Conservation (phyloP, 768 basidiomycete genomes). For the Pulveroboletus sp. region DNA sequence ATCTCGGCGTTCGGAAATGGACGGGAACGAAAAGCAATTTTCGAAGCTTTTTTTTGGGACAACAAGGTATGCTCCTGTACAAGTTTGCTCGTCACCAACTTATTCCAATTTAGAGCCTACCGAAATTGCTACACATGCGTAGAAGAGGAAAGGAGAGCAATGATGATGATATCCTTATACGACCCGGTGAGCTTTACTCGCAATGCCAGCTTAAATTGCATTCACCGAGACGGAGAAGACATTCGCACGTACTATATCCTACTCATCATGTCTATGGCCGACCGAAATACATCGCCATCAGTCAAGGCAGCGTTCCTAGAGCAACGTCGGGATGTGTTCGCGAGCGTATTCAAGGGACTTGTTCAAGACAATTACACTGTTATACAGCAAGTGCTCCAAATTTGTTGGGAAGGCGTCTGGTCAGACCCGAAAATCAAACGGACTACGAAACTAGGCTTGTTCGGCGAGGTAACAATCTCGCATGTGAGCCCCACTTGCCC, state of each 20-base stretch:
- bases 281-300: constrained; percentile 40
- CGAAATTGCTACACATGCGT: constrained; percentile 68
- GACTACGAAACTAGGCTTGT: constrained; percentile 66
- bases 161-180: constrained; percentile 37
- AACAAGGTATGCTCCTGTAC: constrained; percentile 18
- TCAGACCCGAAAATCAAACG: constrained; percentile 67
- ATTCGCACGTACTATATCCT: constrained; percentile 74
- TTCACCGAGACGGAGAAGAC: constrained; percentile 41
- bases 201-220: neutral
- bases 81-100: constrained; percentile 32
- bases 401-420: constrained; percentile 76
- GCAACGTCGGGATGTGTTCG: constrained; percentile 61
- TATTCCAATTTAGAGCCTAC: constrained; percentile 44
- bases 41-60: constrained; percentile 78
- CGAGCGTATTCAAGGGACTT: constrained; percentile 71
- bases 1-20: constrained; percentile 66
- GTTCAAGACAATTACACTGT: constrained; percentile 61
- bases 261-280: constrained; percentile 71
- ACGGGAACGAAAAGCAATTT: constrained; percentile 53
- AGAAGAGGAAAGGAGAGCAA: constrained; percentile 49
- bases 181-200: constrained; percentile 48
- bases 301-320: constrained; percentile 67
- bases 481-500: constrained; percentile 44
- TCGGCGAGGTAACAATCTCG: constrained; percentile 60
- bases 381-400: constrained; percentile 61